phyloP scores from a whole-genome alignment of 2,329 filamentous ascomycete genomes.

The Colletotrichum falcatum region DNA sequence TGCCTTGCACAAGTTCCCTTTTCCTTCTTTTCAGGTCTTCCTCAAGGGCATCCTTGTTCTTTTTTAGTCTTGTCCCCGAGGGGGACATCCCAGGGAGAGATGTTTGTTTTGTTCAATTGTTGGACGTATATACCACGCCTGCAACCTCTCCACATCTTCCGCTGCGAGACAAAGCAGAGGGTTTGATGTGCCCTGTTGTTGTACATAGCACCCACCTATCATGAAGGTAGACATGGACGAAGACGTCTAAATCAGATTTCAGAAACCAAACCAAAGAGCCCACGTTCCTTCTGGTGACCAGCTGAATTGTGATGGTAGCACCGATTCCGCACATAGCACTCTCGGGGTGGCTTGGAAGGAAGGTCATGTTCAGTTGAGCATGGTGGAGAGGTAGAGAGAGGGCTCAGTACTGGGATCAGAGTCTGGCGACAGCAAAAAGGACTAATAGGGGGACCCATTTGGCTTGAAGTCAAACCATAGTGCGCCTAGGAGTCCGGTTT shows the following conservation, averaged over 20 bases:
- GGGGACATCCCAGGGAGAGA: background rate
- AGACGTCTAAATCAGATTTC: slow-evolving; percentile 38
- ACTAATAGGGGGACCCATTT: too few species aligned
- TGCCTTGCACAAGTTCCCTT: background rate
- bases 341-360: background rate
- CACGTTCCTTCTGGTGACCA: background rate
- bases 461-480: too few species aligned
- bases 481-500: too few species aligned
- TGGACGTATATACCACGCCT: slow-evolving; percentile 39
- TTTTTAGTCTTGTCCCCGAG: background rate
- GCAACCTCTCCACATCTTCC: slow-evolving; percentile 22
- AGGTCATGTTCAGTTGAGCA: too few species aligned
- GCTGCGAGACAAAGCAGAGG: slow-evolving; percentile 34
- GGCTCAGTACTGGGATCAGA: too few species aligned
- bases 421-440: too few species aligned
- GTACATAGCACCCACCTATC: slow-evolving; percentile 35
- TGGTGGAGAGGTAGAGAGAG: too few species aligned
- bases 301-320: background rate
- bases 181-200: slow-evolving; percentile 29
- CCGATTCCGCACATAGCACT: too few species aligned
- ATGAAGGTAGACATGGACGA: slow-evolving; percentile 39
- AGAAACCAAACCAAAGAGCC: background rate
- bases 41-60: slow-evolving; percentile 6
- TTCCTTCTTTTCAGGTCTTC: background rate
- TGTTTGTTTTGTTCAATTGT: slow-evolving; percentile 35